phyloP scores from a whole-genome alignment of 345 rosid species.

The Hirschfeldia incana region DNA sequence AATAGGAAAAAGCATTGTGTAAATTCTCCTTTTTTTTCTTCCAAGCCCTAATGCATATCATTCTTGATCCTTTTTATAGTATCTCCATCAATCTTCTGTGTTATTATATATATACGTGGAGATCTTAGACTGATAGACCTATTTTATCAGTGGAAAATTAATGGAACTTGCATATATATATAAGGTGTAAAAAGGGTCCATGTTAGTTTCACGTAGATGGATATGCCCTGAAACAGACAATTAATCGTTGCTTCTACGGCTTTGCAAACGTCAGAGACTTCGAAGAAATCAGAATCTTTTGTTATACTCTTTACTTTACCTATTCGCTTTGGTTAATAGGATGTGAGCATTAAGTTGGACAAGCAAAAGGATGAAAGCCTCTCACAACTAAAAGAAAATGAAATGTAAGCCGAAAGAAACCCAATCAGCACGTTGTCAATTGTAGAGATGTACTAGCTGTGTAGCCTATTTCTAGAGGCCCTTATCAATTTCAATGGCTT shows the following conservation, averaged over 20 bases:
- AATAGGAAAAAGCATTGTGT: not conserved
- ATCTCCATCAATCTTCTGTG: not conserved
- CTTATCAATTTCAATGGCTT: not conserved
- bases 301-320: not conserved
- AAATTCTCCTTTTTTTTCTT: not conserved
- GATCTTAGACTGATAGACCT: not conserved
- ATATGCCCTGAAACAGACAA: not conserved
- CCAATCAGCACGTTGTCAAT: not conserved
- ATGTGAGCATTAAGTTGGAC: constrained; percentile 82
- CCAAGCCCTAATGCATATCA: not conserved
- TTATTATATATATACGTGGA: not conserved
- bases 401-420: constrained; percentile 59
- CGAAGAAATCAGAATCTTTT: not conserved
- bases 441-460: not conserved
- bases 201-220: not conserved
- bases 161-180: not conserved
- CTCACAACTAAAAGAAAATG: constrained; percentile 87
- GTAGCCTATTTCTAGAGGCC: too few species aligned
- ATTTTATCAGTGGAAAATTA: not conserved
- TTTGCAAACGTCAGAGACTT: not conserved
- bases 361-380: constrained; percentile 85
- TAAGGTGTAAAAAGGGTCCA: not conserved
- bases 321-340: constrained; percentile 49
- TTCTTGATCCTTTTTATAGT: not conserved
- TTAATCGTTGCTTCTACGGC: not conserved